These are phyloP conservation scores for Trichoderma atroviride DNA, from an alignment of 2,329 filamentous ascomycete genomes.

Conservation along the genomic window DNA sequence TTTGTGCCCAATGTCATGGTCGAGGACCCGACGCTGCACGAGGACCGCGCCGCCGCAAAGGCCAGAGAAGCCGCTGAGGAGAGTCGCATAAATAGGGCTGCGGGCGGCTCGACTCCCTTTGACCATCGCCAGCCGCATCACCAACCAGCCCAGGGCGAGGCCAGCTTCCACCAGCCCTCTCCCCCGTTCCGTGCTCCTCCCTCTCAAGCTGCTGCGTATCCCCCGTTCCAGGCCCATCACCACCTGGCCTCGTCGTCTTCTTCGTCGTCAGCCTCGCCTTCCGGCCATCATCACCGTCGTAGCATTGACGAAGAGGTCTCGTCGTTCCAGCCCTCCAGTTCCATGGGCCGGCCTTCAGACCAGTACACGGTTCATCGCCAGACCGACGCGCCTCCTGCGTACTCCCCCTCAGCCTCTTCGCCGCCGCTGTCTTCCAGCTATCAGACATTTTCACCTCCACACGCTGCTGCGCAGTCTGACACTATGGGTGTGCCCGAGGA, in stretches of 20 bases:
- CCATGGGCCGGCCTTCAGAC: constrained; percentile 12
- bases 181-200: neutral
- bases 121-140: constrained; percentile 14
- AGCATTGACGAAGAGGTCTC: constrained; percentile 33
- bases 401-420: constrained; percentile 49
- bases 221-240: neutral
- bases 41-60: constrained; percentile 43
- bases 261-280: constrained; percentile 19
- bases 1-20: constrained; percentile 53
- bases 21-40: constrained; percentile 50
- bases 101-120: constrained; percentile 28
- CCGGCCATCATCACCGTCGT: constrained; percentile 31
- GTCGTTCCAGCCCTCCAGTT: neutral
- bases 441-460: constrained; percentile 45
- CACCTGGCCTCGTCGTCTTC: constrained; percentile 11
- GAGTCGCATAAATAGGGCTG: constrained; percentile 38
- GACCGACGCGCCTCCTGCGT: constrained; percentile 53
- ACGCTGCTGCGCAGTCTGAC: constrained; percentile 17
- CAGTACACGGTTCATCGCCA: constrained; percentile 33
- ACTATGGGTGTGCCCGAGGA: constrained; percentile 50
- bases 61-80: constrained; percentile 49
- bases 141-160: constrained; percentile 1
- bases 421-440: constrained; percentile 41
- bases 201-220: neutral
- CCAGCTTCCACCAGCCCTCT: constrained; percentile 2